phyloP scores from a whole-genome alignment of 768 basidiomycete species.

The Trametes cubensis region DNA sequence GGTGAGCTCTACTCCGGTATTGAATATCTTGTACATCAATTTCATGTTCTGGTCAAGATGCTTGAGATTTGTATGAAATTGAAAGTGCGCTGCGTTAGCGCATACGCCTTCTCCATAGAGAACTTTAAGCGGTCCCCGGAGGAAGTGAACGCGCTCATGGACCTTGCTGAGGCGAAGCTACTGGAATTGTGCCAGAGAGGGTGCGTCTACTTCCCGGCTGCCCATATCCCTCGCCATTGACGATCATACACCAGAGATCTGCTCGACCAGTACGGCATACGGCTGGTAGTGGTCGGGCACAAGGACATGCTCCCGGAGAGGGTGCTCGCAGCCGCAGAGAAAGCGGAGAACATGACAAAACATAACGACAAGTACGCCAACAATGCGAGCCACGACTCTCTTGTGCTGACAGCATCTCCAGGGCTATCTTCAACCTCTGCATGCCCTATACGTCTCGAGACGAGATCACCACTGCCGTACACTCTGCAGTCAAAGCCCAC shows the following conservation, averaged over 20 bases:
- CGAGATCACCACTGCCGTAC: conserved; percentile 84
- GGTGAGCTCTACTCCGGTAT: conserved; percentile 49
- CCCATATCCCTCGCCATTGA: background rate
- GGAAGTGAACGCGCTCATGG: conserved; percentile 89
- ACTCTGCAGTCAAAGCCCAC: conserved; percentile 49
- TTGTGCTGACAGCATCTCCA: conserved; percentile 34
- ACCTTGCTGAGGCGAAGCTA: conserved; percentile 76
- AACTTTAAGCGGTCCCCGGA: conserved; percentile 89
- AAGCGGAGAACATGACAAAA: conserved; percentile 78
- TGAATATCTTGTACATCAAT: background rate
- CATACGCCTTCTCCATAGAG: conserved; percentile 98
- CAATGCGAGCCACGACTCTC: too few species aligned
- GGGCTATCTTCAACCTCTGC: conserved; percentile 88
- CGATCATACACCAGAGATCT: conserved; percentile 56
- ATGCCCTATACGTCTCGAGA: conserved; percentile 92
- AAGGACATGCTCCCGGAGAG: conserved; percentile 73
- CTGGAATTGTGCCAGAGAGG: conserved; percentile 79
- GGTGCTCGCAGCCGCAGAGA: conserved; percentile 66
- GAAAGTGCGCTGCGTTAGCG: conserved; percentile 81
- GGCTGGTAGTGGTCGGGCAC: conserved; percentile 81
- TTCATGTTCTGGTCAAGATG: conserved; percentile 49
- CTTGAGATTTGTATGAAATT: conserved; percentile 84
- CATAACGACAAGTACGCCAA: conserved; percentile 64
- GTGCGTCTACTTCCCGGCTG: conserved; percentile 46
- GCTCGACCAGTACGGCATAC: conserved; percentile 79